Conservation (phyloP, 1,284 basidiomycete species). For the Irpex sp. region DNA sequence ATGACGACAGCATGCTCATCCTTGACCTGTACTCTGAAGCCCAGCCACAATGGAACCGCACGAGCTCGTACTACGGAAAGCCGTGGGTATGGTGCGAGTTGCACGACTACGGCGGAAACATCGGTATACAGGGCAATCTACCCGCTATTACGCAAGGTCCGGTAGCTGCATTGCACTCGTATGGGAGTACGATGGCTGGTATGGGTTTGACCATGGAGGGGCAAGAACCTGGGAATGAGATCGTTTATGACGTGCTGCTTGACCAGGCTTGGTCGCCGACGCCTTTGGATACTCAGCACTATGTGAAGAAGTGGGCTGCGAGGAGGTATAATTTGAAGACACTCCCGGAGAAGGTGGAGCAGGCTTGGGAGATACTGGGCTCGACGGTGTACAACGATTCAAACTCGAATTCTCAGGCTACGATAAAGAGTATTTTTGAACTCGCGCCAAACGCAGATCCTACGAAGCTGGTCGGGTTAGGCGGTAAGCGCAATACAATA, state of each 20-base stretch:
- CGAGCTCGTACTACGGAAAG: conserved; percentile 37
- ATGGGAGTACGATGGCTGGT: conserved; percentile 35
- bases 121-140: conserved; percentile 41
- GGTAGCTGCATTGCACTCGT: conserved; percentile 27
- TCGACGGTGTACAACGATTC: conserved; percentile 38
- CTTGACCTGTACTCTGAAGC: conserved; percentile 42
- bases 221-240: conserved; percentile 39
- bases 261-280: conserved; percentile 39
- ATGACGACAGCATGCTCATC: conserved; percentile 37
- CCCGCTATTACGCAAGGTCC: conserved; percentile 31
- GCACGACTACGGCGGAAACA: conserved; percentile 40
- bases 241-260: conserved; percentile 39
- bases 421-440: conserved; percentile 40
- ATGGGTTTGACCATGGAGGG: conserved; percentile 41
- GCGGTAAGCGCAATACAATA: not conserved
- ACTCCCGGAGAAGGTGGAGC: conserved; percentile 24
- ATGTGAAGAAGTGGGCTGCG: conserved; percentile 32
- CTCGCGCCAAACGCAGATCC: conserved; percentile 22
- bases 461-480: not conserved
- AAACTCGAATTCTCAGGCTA: conserved; percentile 31
- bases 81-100: conserved; percentile 45
- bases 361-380: conserved; percentile 36
- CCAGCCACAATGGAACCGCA: conserved; percentile 39
- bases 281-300: conserved; percentile 28
- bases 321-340: conserved; percentile 32